Conservation (phyloP, 257 asterid genomes). For the Craterostigma plantagineum region DNA sequence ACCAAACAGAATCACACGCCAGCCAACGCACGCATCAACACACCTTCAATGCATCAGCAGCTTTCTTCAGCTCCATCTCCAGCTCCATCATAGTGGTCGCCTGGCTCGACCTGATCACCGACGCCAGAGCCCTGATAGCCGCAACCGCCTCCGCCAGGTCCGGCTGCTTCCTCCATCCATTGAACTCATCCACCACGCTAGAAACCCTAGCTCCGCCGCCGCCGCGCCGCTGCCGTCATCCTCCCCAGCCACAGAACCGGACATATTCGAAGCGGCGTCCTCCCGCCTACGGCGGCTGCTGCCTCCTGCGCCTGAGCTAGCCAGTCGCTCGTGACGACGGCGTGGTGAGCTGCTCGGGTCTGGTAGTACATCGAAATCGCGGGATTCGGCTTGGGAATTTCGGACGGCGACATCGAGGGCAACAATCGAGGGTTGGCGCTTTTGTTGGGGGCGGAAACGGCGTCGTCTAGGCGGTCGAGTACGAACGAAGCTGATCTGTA, state of each 20-base stretch:
- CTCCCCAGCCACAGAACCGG: conserved; percentile 18
- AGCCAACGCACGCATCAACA: conserved; percentile 28
- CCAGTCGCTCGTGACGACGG: conserved; percentile 87
- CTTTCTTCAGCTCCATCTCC: conserved; percentile 77
- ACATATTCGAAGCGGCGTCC: conserved; percentile 15
- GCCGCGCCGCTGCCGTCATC: conserved; percentile 4
- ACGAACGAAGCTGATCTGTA: conserved; percentile 15
- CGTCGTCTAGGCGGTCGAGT: conserved; percentile 10
- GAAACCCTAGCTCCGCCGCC: conserved; percentile 23
- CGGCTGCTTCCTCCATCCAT: conserved; percentile 77
- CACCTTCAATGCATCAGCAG: conserved; percentile 80
- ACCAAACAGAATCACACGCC: conserved; percentile 11
- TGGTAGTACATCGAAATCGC: conserved; percentile 63
- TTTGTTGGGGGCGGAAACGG: conserved; percentile 8
- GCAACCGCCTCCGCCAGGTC: conserved; percentile 98
- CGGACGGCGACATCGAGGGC: conserved; percentile 26
- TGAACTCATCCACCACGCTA: conserved; percentile 67
- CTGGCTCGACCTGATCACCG: conserved; percentile 62
- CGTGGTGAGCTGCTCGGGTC: conserved; percentile 80
- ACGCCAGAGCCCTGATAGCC: conserved; percentile 88
- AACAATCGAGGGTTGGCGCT: conserved; percentile 5
- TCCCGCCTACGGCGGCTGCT: conserved; percentile 56
- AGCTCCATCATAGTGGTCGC: conserved; percentile 95
- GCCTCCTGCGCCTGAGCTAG: conserved; percentile 55
- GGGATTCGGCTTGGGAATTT: conserved; percentile 28